Base-by-base conservation (phyloP, 768 basidiomycete species). In the Serendipita indica region DNA sequence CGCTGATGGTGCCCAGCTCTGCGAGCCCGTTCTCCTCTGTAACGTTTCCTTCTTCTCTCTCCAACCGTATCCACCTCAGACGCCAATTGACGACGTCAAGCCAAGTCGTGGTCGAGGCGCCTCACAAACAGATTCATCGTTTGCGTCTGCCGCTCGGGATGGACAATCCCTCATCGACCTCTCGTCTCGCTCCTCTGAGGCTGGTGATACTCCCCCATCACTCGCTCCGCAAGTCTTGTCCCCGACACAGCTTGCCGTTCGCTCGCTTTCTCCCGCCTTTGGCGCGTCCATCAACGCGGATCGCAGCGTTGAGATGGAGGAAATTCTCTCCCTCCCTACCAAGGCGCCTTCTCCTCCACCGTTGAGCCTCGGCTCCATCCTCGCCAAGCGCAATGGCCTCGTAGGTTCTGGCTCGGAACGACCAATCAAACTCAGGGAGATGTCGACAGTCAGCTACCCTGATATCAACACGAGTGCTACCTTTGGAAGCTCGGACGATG, bases 401-500 rank as follows among this genome's bases (percentile, higher is more conserved):
- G 7, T 54, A 3, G 7, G 20, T 18, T 10, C 20, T 30, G 25
- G 16, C 2, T 1, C 35, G 12, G 27, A 43, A 18, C 49, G 49
- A 2, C 49, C 49, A 4, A 54, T 25, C 22, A 20, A 30, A 7
- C 22, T 54, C 16, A 20, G 49, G 16, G 49, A 54, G 49, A 54
- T 54, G 49, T 54, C 49, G 7, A 54, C 49, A 28, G 49, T 54
- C 49, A 54, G 49, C 49, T 54, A 54, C 22, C 49, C 49, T 13
- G 49, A 54, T 32, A 54, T 32, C 22, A 27, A 54, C n/a, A 6
- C 7, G 27, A 32, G 22, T 30, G 49, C 20, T 22, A 16, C 16
- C 10, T 4, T 32, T 22, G 49, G 30, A 7, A 30, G 20, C 20
- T n/a, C 16, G 7, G 49, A 54, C 10, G 49, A 54, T 7, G 35